These are phyloP conservation scores for Botrytis pseudocinerea DNA, from an alignment of 2,329 filamentous ascomycete genomes.

Conservation along the genomic window DNA sequence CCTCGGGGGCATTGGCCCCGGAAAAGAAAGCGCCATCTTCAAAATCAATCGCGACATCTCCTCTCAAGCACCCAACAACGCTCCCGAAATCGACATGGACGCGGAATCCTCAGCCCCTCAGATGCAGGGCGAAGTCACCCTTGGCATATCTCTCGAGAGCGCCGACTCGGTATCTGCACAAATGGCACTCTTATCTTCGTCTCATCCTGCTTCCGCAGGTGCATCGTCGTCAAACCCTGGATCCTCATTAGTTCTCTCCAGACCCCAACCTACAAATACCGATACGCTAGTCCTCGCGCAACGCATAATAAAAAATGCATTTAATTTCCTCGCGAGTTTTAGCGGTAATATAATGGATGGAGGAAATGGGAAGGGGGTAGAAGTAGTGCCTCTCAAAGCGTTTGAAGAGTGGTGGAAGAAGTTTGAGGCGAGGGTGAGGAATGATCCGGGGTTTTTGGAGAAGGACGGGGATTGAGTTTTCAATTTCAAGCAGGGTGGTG, in stretches of 20 bases:
- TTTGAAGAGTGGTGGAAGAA: conserved; percentile 99
- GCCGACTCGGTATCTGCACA: conserved; percentile 69
- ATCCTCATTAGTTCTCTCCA: conserved; percentile 47
- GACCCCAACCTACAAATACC: neutral
- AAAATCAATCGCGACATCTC: conserved; percentile 54
- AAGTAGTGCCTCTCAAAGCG: conserved; percentile 89
- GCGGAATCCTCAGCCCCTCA: conserved; percentile 30
- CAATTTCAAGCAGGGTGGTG: no score
- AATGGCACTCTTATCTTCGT: conserved; percentile 58
- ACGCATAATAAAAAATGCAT: conserved; percentile 93
- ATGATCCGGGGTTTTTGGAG: conserved; percentile 88
- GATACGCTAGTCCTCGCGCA: conserved; percentile 83
- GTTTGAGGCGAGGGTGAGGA: conserved; percentile 83
- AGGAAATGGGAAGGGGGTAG: conserved; percentile 56
- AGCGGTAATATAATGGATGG: conserved; percentile 54
- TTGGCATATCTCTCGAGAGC: conserved; percentile 83
- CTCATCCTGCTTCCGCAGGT: conserved; percentile 21
- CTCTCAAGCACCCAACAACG: conserved; percentile 22
- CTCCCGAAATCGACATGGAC: conserved; percentile 43
- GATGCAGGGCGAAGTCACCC: conserved; percentile 53
- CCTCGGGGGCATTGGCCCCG: conserved; percentile 83
- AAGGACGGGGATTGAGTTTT: conserved; percentile 43
- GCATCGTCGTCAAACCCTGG: conserved; percentile 33
- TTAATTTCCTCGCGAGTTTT: conserved; percentile 93
- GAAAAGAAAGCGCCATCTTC: conserved; percentile 92